A percentile compares a stretch with the other conserved stretches of the same genome.
phyloP scores from a whole-genome alignment of 352 stramenopile genomes.

The Pythium diclinum region DNA sequence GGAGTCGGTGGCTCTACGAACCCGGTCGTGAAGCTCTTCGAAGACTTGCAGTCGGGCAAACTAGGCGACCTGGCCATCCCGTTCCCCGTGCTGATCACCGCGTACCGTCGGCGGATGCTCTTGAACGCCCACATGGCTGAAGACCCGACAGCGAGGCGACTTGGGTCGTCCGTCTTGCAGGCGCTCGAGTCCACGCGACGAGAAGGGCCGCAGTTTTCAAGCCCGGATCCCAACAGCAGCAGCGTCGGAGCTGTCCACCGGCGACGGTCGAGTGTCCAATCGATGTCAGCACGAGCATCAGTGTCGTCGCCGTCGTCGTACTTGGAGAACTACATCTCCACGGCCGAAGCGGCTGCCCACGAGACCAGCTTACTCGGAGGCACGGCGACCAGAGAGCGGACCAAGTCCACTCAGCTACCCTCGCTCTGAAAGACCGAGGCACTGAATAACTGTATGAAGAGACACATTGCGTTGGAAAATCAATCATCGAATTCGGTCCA shows the following conservation, averaged over 20 bases:
- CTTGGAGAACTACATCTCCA: slow-evolving; percentile 22
- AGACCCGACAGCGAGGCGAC: slow-evolving; percentile 44
- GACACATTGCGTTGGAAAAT: slow-evolving; percentile 15
- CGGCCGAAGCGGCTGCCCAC: background rate
- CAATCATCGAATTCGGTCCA: slow-evolving; percentile 23
- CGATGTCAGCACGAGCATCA: background rate
- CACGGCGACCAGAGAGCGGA: background rate
- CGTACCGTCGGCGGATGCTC: slow-evolving; percentile 73
- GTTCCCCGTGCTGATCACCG: slow-evolving; percentile 77
- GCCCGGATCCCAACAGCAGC: background rate
- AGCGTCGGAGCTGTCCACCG: background rate
- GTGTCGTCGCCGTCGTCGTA: slow-evolving; percentile 17
- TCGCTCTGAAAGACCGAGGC: slow-evolving; percentile 5
- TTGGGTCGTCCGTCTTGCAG: slow-evolving; percentile 45
- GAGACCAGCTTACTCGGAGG: background rate
- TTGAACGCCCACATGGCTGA: slow-evolving; percentile 83
- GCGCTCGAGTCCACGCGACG: slow-evolving; percentile 59
- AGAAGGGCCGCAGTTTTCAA: slow-evolving; percentile 18
- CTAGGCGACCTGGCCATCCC: slow-evolving; percentile 69
- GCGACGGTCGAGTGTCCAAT: background rate
- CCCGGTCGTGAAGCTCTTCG: slow-evolving; percentile 72
- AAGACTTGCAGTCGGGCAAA: slow-evolving; percentile 73
- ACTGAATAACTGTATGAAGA: slow-evolving; percentile 1
- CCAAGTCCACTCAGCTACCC: slow-evolving; percentile 11
- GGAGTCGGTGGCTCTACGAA: slow-evolving; percentile 29